Base-by-base conservation (phyloP, 1,284 basidiomycete species). In the Polyporus tsugae region DNA sequence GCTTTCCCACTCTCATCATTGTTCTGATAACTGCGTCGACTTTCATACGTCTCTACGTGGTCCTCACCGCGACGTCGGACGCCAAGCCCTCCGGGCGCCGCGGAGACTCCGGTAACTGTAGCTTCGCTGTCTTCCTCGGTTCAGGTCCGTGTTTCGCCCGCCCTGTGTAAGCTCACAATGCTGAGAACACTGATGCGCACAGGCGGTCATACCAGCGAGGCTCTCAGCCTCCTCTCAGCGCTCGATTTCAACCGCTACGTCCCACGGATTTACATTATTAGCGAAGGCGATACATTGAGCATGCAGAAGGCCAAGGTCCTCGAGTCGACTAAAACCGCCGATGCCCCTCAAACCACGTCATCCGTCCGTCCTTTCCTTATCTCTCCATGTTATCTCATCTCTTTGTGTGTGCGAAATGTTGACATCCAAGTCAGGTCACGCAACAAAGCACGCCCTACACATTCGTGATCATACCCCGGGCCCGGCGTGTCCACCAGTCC, bases 201-300 rank as follows among this genome's bases (percentile, higher is more conserved):
- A 97, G 97, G 98, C 38, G 98, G 98, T 0, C 98, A 99, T 81
- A 98, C 97, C 6, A 91, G 89, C 71, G 98, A 99, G 84, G 92
- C 94, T 69, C 80, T 97, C 63, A 83, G 87, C 36, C 85, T 99
- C 22, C 74, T 95, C n/a, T 91, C 91, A 2, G 83, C 91, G 6
- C 81, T 99, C 49, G 91, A 97, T 76, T 91, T 92, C 66, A 76
- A 83, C 19, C 89, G 92, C 59, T 99, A 97, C 80, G 83, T 83
- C 1, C 91, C 89, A 15, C 85, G 97, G 62, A 89, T 86, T 38
- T 99, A 99, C 78, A 86, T 98, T 66, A 82, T 95, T 74, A 93
- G 93, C 70, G 85, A 93, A 65, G 96, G 93, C 1, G 97, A 99
- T 80, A 76, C 78, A 33, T 86, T 99, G 72, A 97, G 95, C 76